Percentiles rank a stretch among this genome's conserved stretches.
Evolutionary conservation across 2,329 filamentous ascomycete species (phyloP).

Genomic region (Eutypella sp.): DNA sequence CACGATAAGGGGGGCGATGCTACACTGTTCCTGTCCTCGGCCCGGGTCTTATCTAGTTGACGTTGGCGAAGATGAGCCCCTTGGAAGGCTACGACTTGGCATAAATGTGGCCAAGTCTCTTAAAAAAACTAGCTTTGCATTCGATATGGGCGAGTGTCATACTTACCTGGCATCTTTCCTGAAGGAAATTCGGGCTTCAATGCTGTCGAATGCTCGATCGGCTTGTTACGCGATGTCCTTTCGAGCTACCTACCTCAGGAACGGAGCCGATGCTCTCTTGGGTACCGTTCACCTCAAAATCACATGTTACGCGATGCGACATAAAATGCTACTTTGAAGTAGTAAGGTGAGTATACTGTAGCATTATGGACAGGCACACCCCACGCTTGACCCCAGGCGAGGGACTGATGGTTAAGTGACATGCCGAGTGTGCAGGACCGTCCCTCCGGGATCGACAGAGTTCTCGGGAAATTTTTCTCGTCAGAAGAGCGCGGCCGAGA

Average conservation of each 20-base stretch:
- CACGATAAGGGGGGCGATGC: neutral
- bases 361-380: neutral
- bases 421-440: conserved; percentile 10
- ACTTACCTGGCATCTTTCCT: neutral
- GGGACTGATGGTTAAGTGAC: neutral
- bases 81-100: neutral
- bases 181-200: neutral
- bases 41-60: neutral
- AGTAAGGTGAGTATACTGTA: neutral
- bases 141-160: neutral
- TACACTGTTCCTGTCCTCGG: neutral
- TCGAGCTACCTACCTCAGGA: too few species aligned
- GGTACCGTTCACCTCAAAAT: neutral
- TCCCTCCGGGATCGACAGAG: conserved; percentile 16
- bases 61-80: neutral
- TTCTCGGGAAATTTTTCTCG: conserved; percentile 11
- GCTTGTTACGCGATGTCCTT: too few species aligned
- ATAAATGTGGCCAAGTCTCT: neutral
- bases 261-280: too few species aligned
- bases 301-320: neutral
- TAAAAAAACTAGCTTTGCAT: neutral
- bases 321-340: neutral
- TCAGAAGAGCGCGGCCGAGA: too few species aligned
- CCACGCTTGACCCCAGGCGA: neutral
- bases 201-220: neutral